Evolutionary conservation across 176 grass and related monocot genomes (phyloP).

Genomic region (Hsuehochloa calcarea): DNA sequence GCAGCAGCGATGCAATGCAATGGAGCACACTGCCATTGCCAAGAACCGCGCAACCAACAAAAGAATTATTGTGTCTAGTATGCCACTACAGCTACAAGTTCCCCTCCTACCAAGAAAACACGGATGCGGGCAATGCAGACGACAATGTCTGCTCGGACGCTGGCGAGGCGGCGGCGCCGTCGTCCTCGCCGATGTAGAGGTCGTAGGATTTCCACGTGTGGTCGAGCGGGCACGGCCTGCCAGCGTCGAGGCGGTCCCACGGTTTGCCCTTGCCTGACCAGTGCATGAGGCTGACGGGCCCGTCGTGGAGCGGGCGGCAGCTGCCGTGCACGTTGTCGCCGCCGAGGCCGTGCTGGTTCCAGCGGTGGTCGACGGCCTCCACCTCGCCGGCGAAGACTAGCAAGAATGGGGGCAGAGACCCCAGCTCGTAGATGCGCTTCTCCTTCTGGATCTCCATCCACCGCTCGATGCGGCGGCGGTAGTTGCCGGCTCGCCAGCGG

Average conservation of each 20-base stretch:
- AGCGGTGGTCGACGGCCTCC: conserved; percentile 59
- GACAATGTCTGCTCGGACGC: conserved; percentile 39
- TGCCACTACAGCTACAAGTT: not conserved
- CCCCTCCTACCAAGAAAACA: conserved; percentile 44
- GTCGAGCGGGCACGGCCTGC: conserved; percentile 63
- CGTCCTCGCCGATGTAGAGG: conserved; percentile 42
- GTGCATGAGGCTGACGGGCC: conserved; percentile 78
- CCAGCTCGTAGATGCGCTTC: conserved; percentile 75
- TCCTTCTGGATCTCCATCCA: conserved; percentile 80
- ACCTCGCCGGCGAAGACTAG: conserved; percentile 82
- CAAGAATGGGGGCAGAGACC: conserved; percentile 65
- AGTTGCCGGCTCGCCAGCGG: conserved; percentile 55
- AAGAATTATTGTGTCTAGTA: conserved; percentile 19
- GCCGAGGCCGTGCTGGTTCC: conserved; percentile 86
- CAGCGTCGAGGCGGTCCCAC: conserved; percentile 73
- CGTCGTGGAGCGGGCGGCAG: conserved; percentile 67
- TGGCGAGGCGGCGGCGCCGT: not conserved
- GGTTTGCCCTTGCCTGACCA: conserved; percentile 86
- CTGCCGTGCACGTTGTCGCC: conserved; percentile 68
- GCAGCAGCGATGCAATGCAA: conserved; percentile 23
- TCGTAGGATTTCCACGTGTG: conserved; percentile 66
- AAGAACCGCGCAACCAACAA: conserved; percentile 29
- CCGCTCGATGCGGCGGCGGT: conserved; percentile 59
- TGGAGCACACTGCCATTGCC: conserved; percentile 12
- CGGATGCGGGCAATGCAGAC: not conserved